These are phyloP conservation scores for Ustilago hordei DNA, from an alignment of 1,284 basidiomycete species.

Conservation along the genomic window DNA sequence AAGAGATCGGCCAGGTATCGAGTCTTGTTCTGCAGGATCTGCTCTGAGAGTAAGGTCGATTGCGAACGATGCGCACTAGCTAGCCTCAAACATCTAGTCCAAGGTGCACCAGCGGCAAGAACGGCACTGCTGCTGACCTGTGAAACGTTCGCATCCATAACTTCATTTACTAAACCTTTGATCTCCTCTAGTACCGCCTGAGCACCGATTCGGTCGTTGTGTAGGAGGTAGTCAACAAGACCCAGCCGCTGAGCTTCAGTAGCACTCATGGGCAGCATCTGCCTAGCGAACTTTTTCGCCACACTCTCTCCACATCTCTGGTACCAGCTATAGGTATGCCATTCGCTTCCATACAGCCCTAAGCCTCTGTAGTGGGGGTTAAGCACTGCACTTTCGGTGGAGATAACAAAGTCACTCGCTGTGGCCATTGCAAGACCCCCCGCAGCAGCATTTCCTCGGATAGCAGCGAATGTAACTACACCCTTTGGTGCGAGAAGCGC, in stretches of 20 bases:
- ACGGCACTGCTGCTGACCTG: background rate
- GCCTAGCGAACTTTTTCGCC: slow-evolving; percentile 67
- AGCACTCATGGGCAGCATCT: slow-evolving; percentile 71
- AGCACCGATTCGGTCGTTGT: slow-evolving; percentile 21
- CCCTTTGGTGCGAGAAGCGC: slow-evolving; percentile 69
- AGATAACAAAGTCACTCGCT: slow-evolving; percentile 71
- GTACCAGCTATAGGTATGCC: slow-evolving; percentile 71
- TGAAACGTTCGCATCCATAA: slow-evolving; percentile 40
- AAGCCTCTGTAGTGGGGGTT: slow-evolving; percentile 72
- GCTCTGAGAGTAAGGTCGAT: slow-evolving; percentile 53
- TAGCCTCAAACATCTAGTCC: slow-evolving; percentile 56
- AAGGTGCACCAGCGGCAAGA: slow-evolving; percentile 39
- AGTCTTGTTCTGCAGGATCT: slow-evolving; percentile 66
- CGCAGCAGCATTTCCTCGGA: slow-evolving; percentile 72
- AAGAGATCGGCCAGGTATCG: slow-evolving; percentile 59
- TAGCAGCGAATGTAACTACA: slow-evolving; percentile 71
- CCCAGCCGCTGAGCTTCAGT: slow-evolving; percentile 40
- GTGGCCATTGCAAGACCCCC: slow-evolving; percentile 72
- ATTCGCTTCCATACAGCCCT: slow-evolving; percentile 71
- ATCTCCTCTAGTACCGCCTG: slow-evolving; percentile 17
- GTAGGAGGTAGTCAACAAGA: slow-evolving; percentile 52
- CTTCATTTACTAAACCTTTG: slow-evolving; percentile 40
- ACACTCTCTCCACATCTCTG: slow-evolving; percentile 69
- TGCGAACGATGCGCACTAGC: slow-evolving; percentile 10
- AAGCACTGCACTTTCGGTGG: slow-evolving; percentile 69